Evolutionary conservation across 257 asterid genomes (phyloP), one percentile per base, ranked within the genome.

Genomic region (Linaria vulgaris): DNA sequence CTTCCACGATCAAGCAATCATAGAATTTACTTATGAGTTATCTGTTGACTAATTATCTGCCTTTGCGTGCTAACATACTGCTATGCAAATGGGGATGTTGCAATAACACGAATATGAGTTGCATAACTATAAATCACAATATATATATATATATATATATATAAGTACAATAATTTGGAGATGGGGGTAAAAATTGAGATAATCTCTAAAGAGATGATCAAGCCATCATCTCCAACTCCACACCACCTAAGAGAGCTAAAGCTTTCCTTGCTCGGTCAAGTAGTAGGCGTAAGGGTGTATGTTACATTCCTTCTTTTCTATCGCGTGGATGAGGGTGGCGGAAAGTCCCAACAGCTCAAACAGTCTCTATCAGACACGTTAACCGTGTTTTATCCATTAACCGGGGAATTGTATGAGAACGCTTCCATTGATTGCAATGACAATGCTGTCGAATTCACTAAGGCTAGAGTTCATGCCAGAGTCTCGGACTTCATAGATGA

Each of bases 201-300:
- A 49, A 17, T 56, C 3, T 17, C 63, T 22, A 59, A 12, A 19
- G 72, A 69, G 49, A 52, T 79, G 61, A 72, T 82, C 59, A 79
- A 63, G 37, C 85, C 88, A 43, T 82, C 82, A 0, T 52, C 72
- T 16, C 77, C 79, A 45, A 80, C 86, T 12, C 82, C 86, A 5
- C 17, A 46, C 27, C 75, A 73, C 48, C 76, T 67, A 12, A 46
- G 17, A 22, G 34, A 20, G 9, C 73, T 63, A 19, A 80, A 64
- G 23, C 63, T 76, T 3, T 82, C 88, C 6, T 74, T 77, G 17
- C 77, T 82, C 0, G 85, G 77, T 59, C 80, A 82, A 16, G n/a
- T 75, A 15, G 61, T 82, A n/a, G n/a, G n/a, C 17, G 86, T 79
- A 6, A 72, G 72, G 3, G 22, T 21, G 0, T 69, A 69, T 27